Evolutionary conservation across 2,329 filamentous ascomycete species (phyloP).

Genomic region (Fonsecaea multimorphosa): DNA sequence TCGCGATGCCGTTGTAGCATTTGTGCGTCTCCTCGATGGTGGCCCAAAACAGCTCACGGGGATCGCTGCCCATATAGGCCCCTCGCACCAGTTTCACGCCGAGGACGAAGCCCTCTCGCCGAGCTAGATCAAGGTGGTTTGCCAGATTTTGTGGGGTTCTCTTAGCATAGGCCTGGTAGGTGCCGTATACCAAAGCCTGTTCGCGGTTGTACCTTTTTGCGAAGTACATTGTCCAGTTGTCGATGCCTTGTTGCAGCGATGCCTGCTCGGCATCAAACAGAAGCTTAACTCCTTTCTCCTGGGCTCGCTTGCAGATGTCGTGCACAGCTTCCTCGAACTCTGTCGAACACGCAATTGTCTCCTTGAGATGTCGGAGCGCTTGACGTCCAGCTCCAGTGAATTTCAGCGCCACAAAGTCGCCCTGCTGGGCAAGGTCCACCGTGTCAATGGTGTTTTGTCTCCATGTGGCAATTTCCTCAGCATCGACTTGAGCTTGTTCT

Average conservation of each 20-base stretch:
- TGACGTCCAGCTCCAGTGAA: constrained; percentile 83
- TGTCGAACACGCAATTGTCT: constrained; percentile 66
- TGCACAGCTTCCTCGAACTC: constrained; percentile 73
- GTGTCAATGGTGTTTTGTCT: constrained; percentile 75
- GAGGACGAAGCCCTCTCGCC: constrained; percentile 66
- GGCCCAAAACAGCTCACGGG: constrained; percentile 72
- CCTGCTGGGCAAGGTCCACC: constrained; percentile 55
- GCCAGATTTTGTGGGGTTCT: constrained; percentile 63
- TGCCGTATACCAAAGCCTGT: constrained; percentile 76
- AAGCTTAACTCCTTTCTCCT: constrained; percentile 71
- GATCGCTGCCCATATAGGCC: constrained; percentile 74
- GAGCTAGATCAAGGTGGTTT: constrained; percentile 65
- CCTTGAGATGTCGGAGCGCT: constrained; percentile 70
- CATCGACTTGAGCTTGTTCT: constrained; percentile 34
- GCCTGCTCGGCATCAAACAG: constrained; percentile 89
- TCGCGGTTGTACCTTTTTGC: constrained; percentile 77
- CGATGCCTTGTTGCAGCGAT: constrained; percentile 77
- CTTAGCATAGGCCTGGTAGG: constrained; percentile 80
- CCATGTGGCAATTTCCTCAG: constrained; percentile 62
- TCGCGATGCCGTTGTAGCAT: constrained; percentile 74
- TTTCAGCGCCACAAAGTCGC: constrained; percentile 72
- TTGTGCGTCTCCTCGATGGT: constrained; percentile 73
- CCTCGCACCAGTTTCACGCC: constrained; percentile 79
- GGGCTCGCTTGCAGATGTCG: constrained; percentile 74
- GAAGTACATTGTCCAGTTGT: constrained; percentile 78